Base-by-base conservation (phyloP, 495 filamentous ascomycete genomes). In the Aspergillus haitiensis region DNA sequence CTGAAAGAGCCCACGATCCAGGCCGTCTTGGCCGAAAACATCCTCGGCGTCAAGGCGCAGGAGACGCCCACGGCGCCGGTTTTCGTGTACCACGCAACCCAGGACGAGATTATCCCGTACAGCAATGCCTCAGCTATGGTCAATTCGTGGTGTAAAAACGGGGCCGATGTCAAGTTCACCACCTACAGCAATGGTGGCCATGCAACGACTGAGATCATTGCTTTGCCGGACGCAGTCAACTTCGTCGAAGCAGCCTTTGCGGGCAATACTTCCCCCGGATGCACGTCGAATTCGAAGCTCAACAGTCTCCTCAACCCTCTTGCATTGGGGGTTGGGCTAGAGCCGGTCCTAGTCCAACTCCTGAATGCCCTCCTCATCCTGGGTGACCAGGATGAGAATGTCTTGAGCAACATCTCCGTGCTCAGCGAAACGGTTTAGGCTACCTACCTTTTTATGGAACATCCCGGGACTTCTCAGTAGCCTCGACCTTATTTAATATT, bases 61-160 rank as follows among this genome's bases (percentile, higher is more conserved):
- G 70, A 75, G 46, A 70, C 67, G 0, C 70, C 72, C 4, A 69
- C 66, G 0, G 70, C 66, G 1, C 73, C 73, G 4, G 60, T 72
- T 7, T 72, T 74, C 44, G 56, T 74, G 2, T 75, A 75, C 44
- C 72, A 75, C 49, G 68, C 67, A 8, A 59, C 64, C 7, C 47
- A 70, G 4, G 73, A 75, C 42, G 70, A 72, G 42, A 56, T 72
- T 48, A 75, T 74, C 27, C 73, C 72, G 0, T 73, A 72, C 21
- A 15, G 45, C 1, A 61, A 72, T n/a, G 66, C 69, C 1, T 48
- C 56, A 1, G 31, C 55, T 0, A 56, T 73, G 62, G 69, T 66
- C 7, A 48, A 69, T 4, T 45, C 63, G 1, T 75, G 72, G 72
- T 75, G 72, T n/a, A 21, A 44, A 1, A 56, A 64, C 44, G 67